A percentile compares a stretch with the other conserved stretches of the same genome.
Conservation (phyloP, 1,139 yeast species). For the Blastobotrys raffinosifermentans region DNA sequence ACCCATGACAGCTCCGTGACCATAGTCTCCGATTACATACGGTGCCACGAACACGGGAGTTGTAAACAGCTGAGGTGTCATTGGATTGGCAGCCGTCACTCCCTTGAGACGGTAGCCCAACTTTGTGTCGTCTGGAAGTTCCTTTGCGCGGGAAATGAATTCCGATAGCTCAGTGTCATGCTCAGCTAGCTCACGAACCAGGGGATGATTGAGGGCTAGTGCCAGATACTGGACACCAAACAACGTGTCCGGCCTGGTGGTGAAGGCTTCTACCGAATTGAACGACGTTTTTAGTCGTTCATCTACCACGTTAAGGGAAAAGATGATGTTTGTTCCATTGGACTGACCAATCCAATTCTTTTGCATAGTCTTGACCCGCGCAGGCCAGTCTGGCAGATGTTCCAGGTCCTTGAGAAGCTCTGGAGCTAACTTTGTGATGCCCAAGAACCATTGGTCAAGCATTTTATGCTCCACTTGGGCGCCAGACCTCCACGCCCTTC, state of each 20-base stretch:
- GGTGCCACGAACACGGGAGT: constrained; percentile 87
- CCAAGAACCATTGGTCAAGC: constrained; percentile 88
- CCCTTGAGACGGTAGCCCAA: constrained; percentile 52
- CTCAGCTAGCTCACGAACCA: constrained; percentile 39
- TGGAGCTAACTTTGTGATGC: constrained; percentile 75
- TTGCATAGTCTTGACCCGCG: constrained; percentile 85
- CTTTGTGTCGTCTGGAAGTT: constrained; percentile 38
- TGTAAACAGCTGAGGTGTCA: constrained; percentile 35
- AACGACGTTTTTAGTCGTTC: constrained; percentile 24
- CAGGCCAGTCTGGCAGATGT: constrained; percentile 70
- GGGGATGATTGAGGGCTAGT: constrained; percentile 62
- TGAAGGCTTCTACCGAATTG: constrained; percentile 45
- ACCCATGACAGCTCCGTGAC: constrained; percentile 96
- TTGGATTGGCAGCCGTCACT: constrained; percentile 55
- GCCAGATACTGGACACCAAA: constrained; percentile 81
- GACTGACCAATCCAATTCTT: constrained; percentile 90
- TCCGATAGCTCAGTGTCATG: constrained; percentile 38
- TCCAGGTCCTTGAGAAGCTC: constrained; percentile 59
- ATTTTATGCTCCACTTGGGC: constrained; percentile 79
- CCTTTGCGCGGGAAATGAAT: constrained; percentile 37
- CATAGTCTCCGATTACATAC: constrained; percentile 76
- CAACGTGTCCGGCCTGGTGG: constrained; percentile 87
- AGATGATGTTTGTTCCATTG: constrained; percentile 60
- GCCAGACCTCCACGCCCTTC: constrained; percentile 95
- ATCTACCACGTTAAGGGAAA: constrained; percentile 1